phyloP scores from a whole-genome alignment of 768 basidiomycete genomes.

The Lyophyllum atratum region DNA sequence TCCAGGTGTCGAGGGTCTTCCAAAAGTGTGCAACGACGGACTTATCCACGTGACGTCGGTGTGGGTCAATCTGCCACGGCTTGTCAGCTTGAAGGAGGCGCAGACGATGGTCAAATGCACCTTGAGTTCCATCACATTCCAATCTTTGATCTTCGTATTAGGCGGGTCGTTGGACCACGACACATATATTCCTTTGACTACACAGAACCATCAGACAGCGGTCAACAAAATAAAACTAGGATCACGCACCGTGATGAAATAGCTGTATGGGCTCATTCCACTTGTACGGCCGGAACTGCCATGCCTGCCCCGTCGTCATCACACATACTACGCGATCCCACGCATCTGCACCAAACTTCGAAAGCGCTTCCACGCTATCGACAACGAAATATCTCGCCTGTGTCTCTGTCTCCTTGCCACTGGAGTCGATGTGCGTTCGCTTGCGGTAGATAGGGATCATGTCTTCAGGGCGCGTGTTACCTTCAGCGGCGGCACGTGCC shows the following conservation, averaged over 20 bases:
- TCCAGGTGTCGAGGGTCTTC: slow-evolving; percentile 90
- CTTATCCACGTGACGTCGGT: slow-evolving; percentile 91
- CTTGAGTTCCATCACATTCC: slow-evolving; percentile 97
- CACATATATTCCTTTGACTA: slow-evolving; percentile 95
- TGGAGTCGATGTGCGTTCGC: slow-evolving; percentile 68
- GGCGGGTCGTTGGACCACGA: slow-evolving; percentile 93
- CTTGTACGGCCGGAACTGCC: slow-evolving; percentile 98
- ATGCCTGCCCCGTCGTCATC: slow-evolving; percentile 96
- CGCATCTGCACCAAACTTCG: slow-evolving; percentile 89
- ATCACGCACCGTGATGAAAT: slow-evolving; percentile 83
- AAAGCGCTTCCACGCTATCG: slow-evolving; percentile 89
- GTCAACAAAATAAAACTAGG: not conserved
- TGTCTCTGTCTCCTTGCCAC: slow-evolving; percentile 58
- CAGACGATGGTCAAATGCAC: slow-evolving; percentile 35
- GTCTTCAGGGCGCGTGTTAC: slow-evolving; percentile 77
- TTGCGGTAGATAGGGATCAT: slow-evolving; percentile 87
- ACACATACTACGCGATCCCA: slow-evolving; percentile 99
- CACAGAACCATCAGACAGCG: not conserved
- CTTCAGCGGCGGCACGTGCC: slow-evolving; percentile 65
- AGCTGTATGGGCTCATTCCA: slow-evolving; percentile 92
- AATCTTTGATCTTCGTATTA: slow-evolving; percentile 87
- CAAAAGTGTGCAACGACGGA: slow-evolving; percentile 95
- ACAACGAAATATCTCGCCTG: slow-evolving; percentile 81
- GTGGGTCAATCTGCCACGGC: slow-evolving; percentile 75
- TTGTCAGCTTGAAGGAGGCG: not conserved